Evolutionary conservation across 805 yeast genomes (phyloP).

Genomic region (Grigorovia humatica): DNA sequence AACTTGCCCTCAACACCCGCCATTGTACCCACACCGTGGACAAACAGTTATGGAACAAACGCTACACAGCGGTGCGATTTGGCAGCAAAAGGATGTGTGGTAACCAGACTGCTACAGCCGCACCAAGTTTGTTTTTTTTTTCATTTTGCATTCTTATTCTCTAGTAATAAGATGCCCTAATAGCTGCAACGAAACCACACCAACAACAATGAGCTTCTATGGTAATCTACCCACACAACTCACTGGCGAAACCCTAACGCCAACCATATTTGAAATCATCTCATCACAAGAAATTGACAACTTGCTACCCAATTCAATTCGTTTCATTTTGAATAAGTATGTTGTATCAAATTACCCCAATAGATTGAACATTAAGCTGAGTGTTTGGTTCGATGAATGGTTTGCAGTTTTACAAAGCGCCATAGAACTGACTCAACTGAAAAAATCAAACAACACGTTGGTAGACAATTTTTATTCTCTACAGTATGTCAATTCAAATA

Average conservation of each 20-base stretch:
- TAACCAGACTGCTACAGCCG: too few species aligned
- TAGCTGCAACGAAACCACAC: too few species aligned
- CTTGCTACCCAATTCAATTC: conserved; percentile 69
- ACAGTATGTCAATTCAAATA: conserved; percentile 28
- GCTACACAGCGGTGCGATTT: too few species aligned
- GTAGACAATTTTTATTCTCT: conserved; percentile 90
- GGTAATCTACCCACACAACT: conserved; percentile 19
- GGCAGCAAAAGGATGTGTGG: too few species aligned
- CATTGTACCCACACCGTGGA: too few species aligned
- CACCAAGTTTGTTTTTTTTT: too few species aligned
- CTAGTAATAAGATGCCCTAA: too few species aligned
- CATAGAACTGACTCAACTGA: conserved; percentile 62
- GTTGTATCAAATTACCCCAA: conserved; percentile 66
- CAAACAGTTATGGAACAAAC: too few species aligned
- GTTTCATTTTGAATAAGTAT: conserved; percentile 72
- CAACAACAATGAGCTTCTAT: conserved; percentile 23
- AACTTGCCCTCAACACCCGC: too few species aligned
- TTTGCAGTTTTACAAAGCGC: conserved; percentile 49
- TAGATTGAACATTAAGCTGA: conserved; percentile 47
- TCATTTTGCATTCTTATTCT: too few species aligned
- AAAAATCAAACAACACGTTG: conserved; percentile 71
- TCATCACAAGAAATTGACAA: conserved; percentile 72
- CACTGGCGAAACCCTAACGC: conserved; percentile 25
- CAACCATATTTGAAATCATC: conserved; percentile 80
- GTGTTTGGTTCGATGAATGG: conserved; percentile 60